These are phyloP conservation scores for Chaetothyriales sp. DNA, from an alignment of 2,329 filamentous ascomycete species.

Conservation along the genomic window DNA sequence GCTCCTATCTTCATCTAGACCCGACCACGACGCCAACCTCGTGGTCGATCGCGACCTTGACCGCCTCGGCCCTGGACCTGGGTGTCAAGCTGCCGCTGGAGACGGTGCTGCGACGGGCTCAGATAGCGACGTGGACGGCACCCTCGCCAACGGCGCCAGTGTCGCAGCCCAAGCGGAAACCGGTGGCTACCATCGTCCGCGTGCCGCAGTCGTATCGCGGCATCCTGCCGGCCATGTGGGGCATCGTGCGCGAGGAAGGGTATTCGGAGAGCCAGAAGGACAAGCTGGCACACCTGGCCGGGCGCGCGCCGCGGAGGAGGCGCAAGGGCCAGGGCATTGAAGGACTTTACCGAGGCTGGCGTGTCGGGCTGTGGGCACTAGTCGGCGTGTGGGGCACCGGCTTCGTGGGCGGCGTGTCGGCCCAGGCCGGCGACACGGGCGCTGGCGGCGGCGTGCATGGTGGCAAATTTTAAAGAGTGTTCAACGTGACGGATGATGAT, in stretches of 20 bases:
- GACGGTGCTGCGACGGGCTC: slow-evolving; percentile 77
- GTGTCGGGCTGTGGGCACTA: slow-evolving; percentile 42
- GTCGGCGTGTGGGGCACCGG: slow-evolving; percentile 42
- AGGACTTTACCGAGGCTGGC: slow-evolving; percentile 45
- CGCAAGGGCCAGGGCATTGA: slow-evolving; percentile 41
- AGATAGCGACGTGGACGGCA: slow-evolving; percentile 57
- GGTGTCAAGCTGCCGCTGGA: slow-evolving; percentile 82
- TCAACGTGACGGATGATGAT: background rate
- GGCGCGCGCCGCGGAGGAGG: slow-evolving; percentile 30
- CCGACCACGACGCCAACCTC: slow-evolving; percentile 65
- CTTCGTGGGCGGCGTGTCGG: slow-evolving; percentile 25
- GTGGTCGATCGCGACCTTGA: slow-evolving; percentile 72
- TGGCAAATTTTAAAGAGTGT: slow-evolving; percentile 14
- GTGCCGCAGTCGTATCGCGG: slow-evolving; percentile 65
- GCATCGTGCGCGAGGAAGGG: slow-evolving; percentile 74
- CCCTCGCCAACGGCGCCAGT: slow-evolving; percentile 19
- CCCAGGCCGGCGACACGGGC: slow-evolving; percentile 9
- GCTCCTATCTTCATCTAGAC: slow-evolving; percentile 72
- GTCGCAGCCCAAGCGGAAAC: slow-evolving; percentile 25
- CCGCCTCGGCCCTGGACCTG: slow-evolving; percentile 64
- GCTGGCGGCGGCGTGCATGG: slow-evolving; percentile 11
- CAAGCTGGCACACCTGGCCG: slow-evolving; percentile 23
- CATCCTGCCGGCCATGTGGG: slow-evolving; percentile 83
- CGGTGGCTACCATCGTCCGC: slow-evolving; percentile 60
- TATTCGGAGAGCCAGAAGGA: slow-evolving; percentile 34